Evolutionary conservation across 1,139 yeast species (phyloP).

Genomic region (Magnusiomyces magnusii): DNA sequence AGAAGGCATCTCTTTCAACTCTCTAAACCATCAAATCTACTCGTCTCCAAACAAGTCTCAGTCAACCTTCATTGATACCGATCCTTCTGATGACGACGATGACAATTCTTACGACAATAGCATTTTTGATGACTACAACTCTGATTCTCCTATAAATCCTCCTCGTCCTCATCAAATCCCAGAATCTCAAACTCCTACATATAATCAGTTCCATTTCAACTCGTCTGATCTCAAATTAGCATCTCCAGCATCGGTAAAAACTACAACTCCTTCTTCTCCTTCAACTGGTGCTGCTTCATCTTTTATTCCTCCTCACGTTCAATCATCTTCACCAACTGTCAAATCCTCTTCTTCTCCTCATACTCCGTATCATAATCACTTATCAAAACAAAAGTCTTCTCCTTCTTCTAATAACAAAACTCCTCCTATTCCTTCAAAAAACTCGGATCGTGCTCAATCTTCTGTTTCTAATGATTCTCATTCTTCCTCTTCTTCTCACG

Average conservation of each 20-base stretch:
- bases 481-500: background rate
- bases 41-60: too few species aligned
- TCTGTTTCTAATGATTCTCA: background rate
- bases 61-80: too few species aligned
- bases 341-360: background rate
- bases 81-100: background rate
- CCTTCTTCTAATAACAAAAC: constrained; percentile 5
- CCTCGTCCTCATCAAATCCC: background rate
- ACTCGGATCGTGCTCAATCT: constrained; percentile 7
- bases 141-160: background rate
- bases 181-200: background rate
- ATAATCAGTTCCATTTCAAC: background rate
- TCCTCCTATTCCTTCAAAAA: constrained; percentile 15
- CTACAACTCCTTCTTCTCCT: background rate
- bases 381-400: background rate
- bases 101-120: too few species aligned
- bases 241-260: background rate
- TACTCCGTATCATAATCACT: background rate
- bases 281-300: background rate
- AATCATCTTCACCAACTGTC: background rate
- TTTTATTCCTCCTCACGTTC: background rate
- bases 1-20: background rate
- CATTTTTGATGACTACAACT: background rate
- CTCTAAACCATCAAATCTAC: too few species aligned
- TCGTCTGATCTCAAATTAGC: background rate